phyloP scores from a whole-genome alignment of 2,329 filamentous ascomycete species.

The Penicillium sp. region DNA sequence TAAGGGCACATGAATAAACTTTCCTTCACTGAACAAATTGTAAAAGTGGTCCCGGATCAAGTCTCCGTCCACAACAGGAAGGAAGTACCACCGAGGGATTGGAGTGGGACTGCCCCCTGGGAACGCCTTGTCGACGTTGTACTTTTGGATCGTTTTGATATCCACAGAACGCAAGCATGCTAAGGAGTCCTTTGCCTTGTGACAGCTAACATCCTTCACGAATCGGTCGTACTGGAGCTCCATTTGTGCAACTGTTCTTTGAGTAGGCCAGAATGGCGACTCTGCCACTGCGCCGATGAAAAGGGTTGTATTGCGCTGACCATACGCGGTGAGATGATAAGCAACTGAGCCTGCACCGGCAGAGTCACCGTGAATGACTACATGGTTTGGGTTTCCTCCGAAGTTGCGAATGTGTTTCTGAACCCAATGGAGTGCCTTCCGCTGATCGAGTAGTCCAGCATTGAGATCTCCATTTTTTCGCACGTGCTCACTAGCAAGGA shows the following conservation, averaged over 20 bases:
- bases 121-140: conserved; percentile 44
- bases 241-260: conserved; percentile 47
- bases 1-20: conserved; percentile 56
- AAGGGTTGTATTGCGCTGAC: conserved; percentile 48
- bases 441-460: conserved; percentile 63
- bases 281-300: conserved; percentile 53
- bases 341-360: conserved; percentile 61
- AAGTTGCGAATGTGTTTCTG: conserved; percentile 58
- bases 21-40: conserved; percentile 48
- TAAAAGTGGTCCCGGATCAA: conserved; percentile 55
- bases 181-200: conserved; percentile 38
- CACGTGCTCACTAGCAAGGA: conserved; percentile 59
- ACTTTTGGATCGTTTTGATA: conserved; percentile 42
- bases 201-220: conserved; percentile 46
- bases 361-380: conserved; percentile 63
- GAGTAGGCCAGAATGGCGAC: conserved; percentile 49
- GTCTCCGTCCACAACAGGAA: conserved; percentile 56
- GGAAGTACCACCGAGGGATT: conserved; percentile 54
- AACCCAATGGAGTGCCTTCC: conserved; percentile 61
- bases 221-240: conserved; percentile 52
- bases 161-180: conserved; percentile 48
- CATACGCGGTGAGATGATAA: conserved; percentile 54
- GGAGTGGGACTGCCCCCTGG: conserved; percentile 37
- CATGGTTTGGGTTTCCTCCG: conserved; percentile 59
- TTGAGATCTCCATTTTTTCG: conserved; percentile 60